Evolutionary conservation across 23 red algal species (phyloP), one percentile per base, ranked within the genome.

Genomic region (Gracilaria domingensis): DNA sequence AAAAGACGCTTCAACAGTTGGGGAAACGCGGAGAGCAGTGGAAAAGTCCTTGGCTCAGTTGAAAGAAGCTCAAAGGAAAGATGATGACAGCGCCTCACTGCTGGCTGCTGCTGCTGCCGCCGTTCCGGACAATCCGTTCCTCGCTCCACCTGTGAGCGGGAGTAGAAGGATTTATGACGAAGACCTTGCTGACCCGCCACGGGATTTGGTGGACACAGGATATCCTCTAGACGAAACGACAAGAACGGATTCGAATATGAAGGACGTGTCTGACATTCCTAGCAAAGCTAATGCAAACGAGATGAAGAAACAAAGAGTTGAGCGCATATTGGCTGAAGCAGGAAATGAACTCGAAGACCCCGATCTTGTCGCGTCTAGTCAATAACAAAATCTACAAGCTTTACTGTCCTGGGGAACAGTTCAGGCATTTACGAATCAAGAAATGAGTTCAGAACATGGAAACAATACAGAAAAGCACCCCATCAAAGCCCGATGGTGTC

Each of bases 41-140:
- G 86, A 90, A 74, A 80, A 90, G 34, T 80, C 86, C 14, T 59
- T 90, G 54, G 73, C 86, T 4, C 45, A 75, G 56, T 35, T 90
- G 23, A 90, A 90, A 59, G 86, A 90, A 39, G 45, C 74, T 7
- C 57, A 90, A 44, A 29, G 71, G 29, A 55, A 58, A n/a, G 53
- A 61, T 48, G 36, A 79, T 28, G 74, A 70, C 28, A 81, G 38
- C 24, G 18, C 73, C 47, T 57, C 39, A 29, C 55, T 81, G 73
- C 30, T 51, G 28, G 65, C 55, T 9, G 74, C 59, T 49, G 86
- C 75, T 2, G 72, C 75, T 4, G 74, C 37, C 72, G 85, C 69
- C 56, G 74, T 80, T 30, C 29, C 74, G 6, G 74, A 69, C 33
- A 90, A 90, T 37, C 75, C 86, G 20, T 90, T 90, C 56, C 51